These are phyloP conservation scores for Leccinum arenicola DNA, from an alignment of 768 basidiomycete genomes.

Conservation along the genomic window DNA sequence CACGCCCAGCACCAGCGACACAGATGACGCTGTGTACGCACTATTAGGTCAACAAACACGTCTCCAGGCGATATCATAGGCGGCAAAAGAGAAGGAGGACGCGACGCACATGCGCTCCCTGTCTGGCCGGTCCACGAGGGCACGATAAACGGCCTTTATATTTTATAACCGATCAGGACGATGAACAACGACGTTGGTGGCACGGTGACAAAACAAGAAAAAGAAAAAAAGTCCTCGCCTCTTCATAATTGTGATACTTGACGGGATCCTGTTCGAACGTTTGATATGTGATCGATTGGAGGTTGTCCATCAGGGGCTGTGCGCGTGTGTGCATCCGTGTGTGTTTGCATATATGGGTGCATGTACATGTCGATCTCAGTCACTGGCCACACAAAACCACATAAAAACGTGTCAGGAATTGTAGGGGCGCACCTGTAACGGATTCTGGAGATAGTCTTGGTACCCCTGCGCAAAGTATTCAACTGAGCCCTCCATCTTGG, in stretches of 20 bases:
- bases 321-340: conserved; percentile 27
- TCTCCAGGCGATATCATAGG: neutral
- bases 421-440: conserved; percentile 64
- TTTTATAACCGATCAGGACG: neutral
- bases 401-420: neutral
- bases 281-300: conserved; percentile 94
- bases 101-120: conserved; percentile 55
- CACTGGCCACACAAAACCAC: neutral
- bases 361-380: neutral
- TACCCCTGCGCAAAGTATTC: conserved; percentile 92
- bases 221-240: conserved; percentile 44
- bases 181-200: conserved; percentile 2
- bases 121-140: conserved; percentile 68
- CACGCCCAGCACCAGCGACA: conserved; percentile 93
- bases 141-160: conserved; percentile 72
- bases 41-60: conserved; percentile 16
- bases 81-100: conserved; percentile 26
- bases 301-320: conserved; percentile 95
- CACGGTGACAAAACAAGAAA: conserved; percentile 1
- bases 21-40: conserved; percentile 63
- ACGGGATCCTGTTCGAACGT: conserved; percentile 98
- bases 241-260: conserved; percentile 94
- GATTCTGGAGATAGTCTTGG: conserved; percentile 93
- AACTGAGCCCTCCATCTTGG: conserved; percentile 66
- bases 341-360: neutral